Evolutionary conservation across 1,284 basidiomycete genomes (phyloP), one percentile per base, ranked within the genome.

Genomic region (Papiliotrema laurentii): DNA sequence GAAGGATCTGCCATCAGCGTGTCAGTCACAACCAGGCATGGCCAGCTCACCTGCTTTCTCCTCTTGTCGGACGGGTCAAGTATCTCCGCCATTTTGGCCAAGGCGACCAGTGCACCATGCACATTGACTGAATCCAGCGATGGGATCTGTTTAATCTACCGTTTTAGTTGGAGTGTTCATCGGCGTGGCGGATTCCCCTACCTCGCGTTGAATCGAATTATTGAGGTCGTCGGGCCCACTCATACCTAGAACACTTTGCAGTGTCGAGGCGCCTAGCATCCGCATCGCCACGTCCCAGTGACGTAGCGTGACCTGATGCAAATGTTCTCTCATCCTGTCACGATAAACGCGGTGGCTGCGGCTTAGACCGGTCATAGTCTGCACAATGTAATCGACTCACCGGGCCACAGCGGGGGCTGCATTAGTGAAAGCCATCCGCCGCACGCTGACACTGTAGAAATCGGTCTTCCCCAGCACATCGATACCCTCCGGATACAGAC

Each of bases 201-300:
- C 62, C 55, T 74, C 72, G 31, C 63, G 53, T 3, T 44, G 42
- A 4, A 71, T 53, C 0, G 70, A 59, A 30, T 68, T 54, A 2
- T 60, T 37, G 14, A 67, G 18, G 34, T 61, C 60, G 1, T 19
- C 40, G 6, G 43, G 47, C 0, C 41, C 47, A 1, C 58, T 82
- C 24, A 82, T 68, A 49, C 80, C 73, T 52, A 86, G 86, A 43
- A 96, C 80, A 16, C 75, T 75, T 37, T 82, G 78, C 33, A 96
- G 74, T 3, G 90, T 85, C 56, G 84, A 78, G 2, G 92, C 84
- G n/a, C 85, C 90, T 5, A 91, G 75, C 42, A 80, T 77, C 48
- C 93, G 81, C 81, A 98, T 87, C 5, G 80, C 72, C 1, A 78
- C 69, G 68, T 97, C 93, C 93, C 94, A 97, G 71, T 98, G 94